Evolutionary conservation across 495 filamentous ascomycete species (phyloP), one percentile per base, ranked within the genome.

Genomic region (Aspergillus diversus): DNA sequence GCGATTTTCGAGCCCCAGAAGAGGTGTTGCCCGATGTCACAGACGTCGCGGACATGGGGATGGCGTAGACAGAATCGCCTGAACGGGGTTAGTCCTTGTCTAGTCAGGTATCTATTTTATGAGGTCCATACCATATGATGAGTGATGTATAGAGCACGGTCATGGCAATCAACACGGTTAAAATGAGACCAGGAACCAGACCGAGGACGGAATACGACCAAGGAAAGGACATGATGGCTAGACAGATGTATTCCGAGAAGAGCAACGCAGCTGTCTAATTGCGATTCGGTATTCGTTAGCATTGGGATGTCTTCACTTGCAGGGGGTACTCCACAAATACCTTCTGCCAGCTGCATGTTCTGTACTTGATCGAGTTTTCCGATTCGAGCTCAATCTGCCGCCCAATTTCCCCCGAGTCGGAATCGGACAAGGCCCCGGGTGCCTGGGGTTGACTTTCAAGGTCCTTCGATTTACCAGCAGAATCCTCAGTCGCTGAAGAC

Each of bases 201-300:
- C 92, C 92, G 21, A 96, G 83, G 39, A 92, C 79, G 7, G 91
- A 91, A 76, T 96, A 96, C 0, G 91, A 93, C 81, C 89, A 95
- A 1, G 92, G 92, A 70, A 96, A 96, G 21, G 90, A 93, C 92
- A 96, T 96, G 69, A 96, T 96, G 42, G 92, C 92, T 80, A 96
- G 74, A 76, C 92, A 96, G 55, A 96, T 96, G 68, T 96, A 96
- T 75, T 96, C 92, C 8, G 90, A 92, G 75, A 96, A 95, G 55
- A 96, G 86, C 64, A 96, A 73, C 11, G 90, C 91, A 5, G 92
- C 91, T 55, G 92, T 96, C 90, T 93, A 66, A 13, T 55, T 33
- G 13, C n/a, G 39, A 42, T 15, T 21, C 9, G 50, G 12, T 27
- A 27, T 27, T 27, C 21, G 21, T 27, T 27, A 27, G 21, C 1